Base-by-base conservation (phyloP, 139 green algal species). In the Ostreobium quekettii region DNA sequence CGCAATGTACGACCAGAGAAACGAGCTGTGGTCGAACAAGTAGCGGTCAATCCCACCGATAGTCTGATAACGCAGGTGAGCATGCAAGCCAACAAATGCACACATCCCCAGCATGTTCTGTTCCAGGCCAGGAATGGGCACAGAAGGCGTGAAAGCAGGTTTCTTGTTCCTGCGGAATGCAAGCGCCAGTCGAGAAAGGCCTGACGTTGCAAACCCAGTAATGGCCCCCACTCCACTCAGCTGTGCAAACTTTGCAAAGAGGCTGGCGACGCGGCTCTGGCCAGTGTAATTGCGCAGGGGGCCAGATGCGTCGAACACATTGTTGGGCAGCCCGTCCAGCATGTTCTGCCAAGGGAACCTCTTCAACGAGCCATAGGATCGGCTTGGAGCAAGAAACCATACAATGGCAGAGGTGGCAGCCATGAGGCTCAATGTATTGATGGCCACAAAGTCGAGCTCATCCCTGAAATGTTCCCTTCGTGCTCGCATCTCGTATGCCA, bases 21-120 rank as follows among this genome's bases (percentile, higher is more conserved):
- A 82, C 58, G 79, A 85, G 67, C 67, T 78, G 70, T 87, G 85
- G 36, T 85, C 81, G 66, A 92, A 91, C 65, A 97, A 74, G 73
- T 85, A 89, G 38, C 87, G 79, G 74, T 98, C 91, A n/a, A 96
- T 76, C 36, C 92, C 92, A 11, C 83, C 86, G 4, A 98, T 64
- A 37, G 93, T 70, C 80, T 97, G 92, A 78, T 96, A 97, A 5
- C 93, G 73, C 37, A 81, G 56, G 77, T 98, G 98, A 37, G 81
- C 80, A 64, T 86, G 89, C 7, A 96, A 42, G 24, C 88, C 90
- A 71, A 90, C 80, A 64, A 86, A 91, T 0, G 85, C 82, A 4
- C 76, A 91, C 59, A 96, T 83, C 47, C 89, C 93, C 26, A 81
- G 63, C n/a, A 80, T 80, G 59, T 42, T 80, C 29, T 76, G 78